Percentiles rank a stretch among this genome's conserved stretches.
These are phyloP conservation scores for Aurantiochytrium sp. DNA, from an alignment of 108 stramenopile genomes.

Conservation along the genomic window DNA sequence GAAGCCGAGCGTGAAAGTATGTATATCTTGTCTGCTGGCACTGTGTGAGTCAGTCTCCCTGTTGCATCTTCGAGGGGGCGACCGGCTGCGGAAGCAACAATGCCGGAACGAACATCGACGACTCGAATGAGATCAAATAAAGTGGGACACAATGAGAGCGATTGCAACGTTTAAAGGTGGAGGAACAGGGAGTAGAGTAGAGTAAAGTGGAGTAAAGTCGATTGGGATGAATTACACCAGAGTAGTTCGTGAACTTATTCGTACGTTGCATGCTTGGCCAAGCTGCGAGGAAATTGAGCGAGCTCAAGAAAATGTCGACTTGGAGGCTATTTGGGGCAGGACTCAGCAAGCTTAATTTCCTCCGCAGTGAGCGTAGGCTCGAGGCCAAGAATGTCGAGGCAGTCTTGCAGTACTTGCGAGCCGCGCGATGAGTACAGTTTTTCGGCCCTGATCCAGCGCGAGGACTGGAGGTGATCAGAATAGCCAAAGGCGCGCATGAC, in stretches of 20 bases:
- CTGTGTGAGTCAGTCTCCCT: too few relatives aligned
- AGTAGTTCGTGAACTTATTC: neutral
- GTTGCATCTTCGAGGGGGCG: too few relatives aligned
- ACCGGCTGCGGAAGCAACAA: too few relatives aligned
- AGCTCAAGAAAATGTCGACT: neutral
- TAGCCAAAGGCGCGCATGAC: neutral
- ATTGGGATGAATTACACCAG: too few relatives aligned
- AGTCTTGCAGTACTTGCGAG: neutral
- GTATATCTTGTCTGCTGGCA: too few relatives aligned
- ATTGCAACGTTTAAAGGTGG: too few relatives aligned
- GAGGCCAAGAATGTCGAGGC: neutral
- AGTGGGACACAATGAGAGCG: too few relatives aligned
- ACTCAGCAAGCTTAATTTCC: neutral
- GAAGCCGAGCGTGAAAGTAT: too few relatives aligned
- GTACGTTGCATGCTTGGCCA: neutral
- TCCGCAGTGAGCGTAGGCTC: neutral
- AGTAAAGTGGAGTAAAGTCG: too few relatives aligned
- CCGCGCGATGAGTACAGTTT: neutral
- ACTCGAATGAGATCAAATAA: too few relatives aligned
- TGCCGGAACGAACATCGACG: too few relatives aligned
- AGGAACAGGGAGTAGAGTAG: too few relatives aligned
- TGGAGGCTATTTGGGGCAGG: neutral
- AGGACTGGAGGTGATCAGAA: neutral
- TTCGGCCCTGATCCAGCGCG: neutral
- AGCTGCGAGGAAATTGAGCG: neutral